Evolutionary conservation across 805 yeast species (phyloP), one percentile per base, ranked within the genome.

Genomic region (Ogataea pilisensis): DNA sequence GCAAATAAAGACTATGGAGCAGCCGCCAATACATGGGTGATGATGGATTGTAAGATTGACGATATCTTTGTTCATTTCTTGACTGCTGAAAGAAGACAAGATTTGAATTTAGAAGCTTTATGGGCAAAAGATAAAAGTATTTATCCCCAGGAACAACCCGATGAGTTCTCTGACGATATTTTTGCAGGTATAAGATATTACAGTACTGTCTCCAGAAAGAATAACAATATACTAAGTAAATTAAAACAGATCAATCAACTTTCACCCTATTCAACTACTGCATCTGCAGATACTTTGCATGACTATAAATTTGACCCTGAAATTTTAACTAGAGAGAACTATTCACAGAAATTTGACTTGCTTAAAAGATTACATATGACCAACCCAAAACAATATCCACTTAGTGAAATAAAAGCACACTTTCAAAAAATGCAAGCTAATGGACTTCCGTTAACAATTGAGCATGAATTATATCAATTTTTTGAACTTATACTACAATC

Each of bases 21-120:
- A 11, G 50, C 68, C 5, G 69, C 80, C 4, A 88, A 87, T 51
- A 75, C 85, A 20, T 90, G 98, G 98, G 78, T 86, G 18, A 78
- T 86, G 75, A 68, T 89, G 35, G 88, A 87, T 51, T 74, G 87
- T 36, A 68, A 71, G 21, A 62, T 75, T 2, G 83, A 81, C 45
- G 77, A 78, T 29, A 73, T 88, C 3, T 75, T 70, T 40, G 72
- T 90, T 25, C 95, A 90, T 61, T 61, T 90, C 14, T 63, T 90
- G 53, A 86, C 95, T 0, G 69, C 71, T 4, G 80, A 78, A 31
- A 76, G 91, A 59, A 70, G 97, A 43, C 57, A 61, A 14, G 80
- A 76, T 43, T 64, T 91, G 48, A 78, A 85, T 53, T 69, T 90
- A 55, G 96, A 88, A 58, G 68, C 72, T 19, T 55, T 88, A 32